Evolutionary conservation across 1,139 yeast species (phyloP).

Genomic region (Suhomyces anneliseae): DNA sequence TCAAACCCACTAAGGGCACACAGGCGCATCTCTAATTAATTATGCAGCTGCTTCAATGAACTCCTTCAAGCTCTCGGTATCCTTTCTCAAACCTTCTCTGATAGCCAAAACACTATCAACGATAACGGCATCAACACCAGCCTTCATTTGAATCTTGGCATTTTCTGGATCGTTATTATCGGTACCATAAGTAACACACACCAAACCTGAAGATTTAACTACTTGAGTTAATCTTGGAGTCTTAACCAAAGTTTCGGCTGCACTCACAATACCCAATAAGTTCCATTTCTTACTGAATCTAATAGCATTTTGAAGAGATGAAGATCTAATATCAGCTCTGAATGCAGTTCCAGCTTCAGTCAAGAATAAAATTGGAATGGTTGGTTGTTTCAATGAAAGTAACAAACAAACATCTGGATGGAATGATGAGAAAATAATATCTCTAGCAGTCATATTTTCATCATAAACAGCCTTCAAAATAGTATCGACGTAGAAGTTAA

Average conservation of each 20-base stretch:
- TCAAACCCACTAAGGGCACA: too few species aligned
- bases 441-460: slow-evolving; percentile 70
- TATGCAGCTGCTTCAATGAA: slow-evolving; percentile 10
- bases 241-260: slow-evolving; percentile 77
- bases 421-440: slow-evolving; percentile 87
- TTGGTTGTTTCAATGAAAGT: slow-evolving; percentile 88
- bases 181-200: slow-evolving; percentile 89
- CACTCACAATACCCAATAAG: slow-evolving; percentile 86
- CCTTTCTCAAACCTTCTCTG: slow-evolving; percentile 69
- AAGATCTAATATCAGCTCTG: slow-evolving; percentile 89
- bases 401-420: slow-evolving; percentile 91
- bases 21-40: too few species aligned
- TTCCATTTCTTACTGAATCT: slow-evolving; percentile 93
- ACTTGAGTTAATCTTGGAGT: slow-evolving; percentile 89
- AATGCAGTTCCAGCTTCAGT: slow-evolving; percentile 82
- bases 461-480: slow-evolving; percentile 81
- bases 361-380: slow-evolving; percentile 83
- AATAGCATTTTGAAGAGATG: slow-evolving; percentile 86
- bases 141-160: slow-evolving; percentile 83
- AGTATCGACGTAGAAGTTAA: slow-evolving; percentile 86
- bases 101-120: slow-evolving; percentile 94
- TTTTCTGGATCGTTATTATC: slow-evolving; percentile 83
- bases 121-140: slow-evolving; percentile 97
- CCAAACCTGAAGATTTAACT: slow-evolving; percentile 86
- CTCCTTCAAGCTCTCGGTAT: slow-evolving; percentile 14